Conservation (phyloP, 169 alveolate species). For the Plasmodium chabaudi region DNA sequence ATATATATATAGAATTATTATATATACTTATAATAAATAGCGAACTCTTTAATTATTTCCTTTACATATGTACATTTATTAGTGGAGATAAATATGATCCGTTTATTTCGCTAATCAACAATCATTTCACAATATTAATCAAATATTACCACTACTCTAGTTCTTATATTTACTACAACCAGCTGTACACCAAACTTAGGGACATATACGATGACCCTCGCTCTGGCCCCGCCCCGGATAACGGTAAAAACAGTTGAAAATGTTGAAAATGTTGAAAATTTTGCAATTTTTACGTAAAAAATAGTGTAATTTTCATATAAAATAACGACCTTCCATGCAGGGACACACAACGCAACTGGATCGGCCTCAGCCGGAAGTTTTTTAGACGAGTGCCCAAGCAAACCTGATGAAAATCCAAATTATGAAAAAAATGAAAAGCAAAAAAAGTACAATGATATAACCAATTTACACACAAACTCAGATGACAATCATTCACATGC, state of each 20-base stretch:
- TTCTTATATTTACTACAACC: conserved; percentile 13
- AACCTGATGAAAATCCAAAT: no score
- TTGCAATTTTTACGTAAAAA: no score
- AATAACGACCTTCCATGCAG: no score
- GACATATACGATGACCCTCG: not conserved
- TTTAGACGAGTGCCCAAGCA: no score
- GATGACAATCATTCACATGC: no score
- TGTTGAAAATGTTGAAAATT: no score
- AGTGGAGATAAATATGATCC: conserved; percentile 37
- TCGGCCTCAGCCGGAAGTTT: no score
- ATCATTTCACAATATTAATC: conserved; percentile 29
- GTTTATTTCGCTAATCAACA: conserved; percentile 23
- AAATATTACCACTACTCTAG: conserved; percentile 41
- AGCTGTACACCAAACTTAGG: conserved; percentile 14
- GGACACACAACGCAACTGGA: no score
- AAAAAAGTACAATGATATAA: no score
- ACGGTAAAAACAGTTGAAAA: not conserved
- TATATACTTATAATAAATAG: conserved; percentile 48
- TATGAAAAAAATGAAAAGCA: no score
- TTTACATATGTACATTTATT: conserved; percentile 31
- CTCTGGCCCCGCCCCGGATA: not conserved
- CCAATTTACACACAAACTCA: no score
- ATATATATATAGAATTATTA: conserved; percentile 49
- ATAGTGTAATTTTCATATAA: no score
- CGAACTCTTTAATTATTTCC: conserved; percentile 34